Percentiles rank a stretch among this genome's conserved stretches.
Evolutionary conservation across 1,139 yeast species (phyloP).

Genomic region (Hanseniaspora gamundiae): DNA sequence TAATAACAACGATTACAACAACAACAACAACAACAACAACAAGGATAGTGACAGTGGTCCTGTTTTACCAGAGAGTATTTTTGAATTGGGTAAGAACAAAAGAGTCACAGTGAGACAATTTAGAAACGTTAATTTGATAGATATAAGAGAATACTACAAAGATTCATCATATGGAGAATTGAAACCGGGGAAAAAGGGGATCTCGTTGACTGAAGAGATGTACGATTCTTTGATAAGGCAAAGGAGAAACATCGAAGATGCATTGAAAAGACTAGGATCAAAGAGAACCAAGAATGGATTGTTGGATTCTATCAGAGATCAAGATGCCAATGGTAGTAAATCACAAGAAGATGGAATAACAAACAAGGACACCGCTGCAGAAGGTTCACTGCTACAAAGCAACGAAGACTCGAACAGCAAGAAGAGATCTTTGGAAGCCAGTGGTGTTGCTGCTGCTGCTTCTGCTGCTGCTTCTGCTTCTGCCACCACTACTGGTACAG

Average conservation of each 20-base stretch:
- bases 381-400: slow-evolving; percentile 2
- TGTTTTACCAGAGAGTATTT: slow-evolving; percentile 20
- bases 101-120: slow-evolving; percentile 61
- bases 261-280: slow-evolving; percentile 38
- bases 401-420: background rate
- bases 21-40: slow-evolving; percentile 3
- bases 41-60: slow-evolving; percentile 4
- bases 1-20: slow-evolving; percentile 6
- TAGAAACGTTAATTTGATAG: slow-evolving; percentile 53
- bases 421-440: slow-evolving; percentile 1
- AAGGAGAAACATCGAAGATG: slow-evolving; percentile 46
- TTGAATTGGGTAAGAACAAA: slow-evolving; percentile 53
- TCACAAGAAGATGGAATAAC: slow-evolving; percentile 10
- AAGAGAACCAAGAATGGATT: slow-evolving; percentile 22
- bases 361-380: slow-evolving; percentile 8
- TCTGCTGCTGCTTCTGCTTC: no score
- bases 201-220: slow-evolving; percentile 58
- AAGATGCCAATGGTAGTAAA: slow-evolving; percentile 7
- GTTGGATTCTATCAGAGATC: slow-evolving; percentile 16
- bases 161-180: slow-evolving; percentile 47
- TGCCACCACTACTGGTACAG: no score
- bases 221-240: slow-evolving; percentile 48
- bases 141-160: slow-evolving; percentile 68
- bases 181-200: slow-evolving; percentile 78
- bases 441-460: background rate